These are phyloP conservation scores for Raffaelea arxii DNA, from an alignment of 2,329 filamentous ascomycete genomes.

Conservation along the genomic window DNA sequence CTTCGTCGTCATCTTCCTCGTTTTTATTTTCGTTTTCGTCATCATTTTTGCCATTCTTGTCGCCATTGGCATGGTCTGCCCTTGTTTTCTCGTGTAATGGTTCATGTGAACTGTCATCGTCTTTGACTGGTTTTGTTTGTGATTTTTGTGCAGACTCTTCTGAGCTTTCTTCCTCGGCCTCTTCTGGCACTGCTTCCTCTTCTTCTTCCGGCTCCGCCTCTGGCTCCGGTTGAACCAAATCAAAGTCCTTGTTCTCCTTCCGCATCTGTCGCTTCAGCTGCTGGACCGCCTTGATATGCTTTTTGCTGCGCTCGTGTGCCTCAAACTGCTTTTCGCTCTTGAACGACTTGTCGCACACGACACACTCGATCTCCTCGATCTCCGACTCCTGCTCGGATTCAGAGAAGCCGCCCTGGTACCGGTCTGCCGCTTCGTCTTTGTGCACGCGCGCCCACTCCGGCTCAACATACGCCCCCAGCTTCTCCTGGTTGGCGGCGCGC, in stretches of 20 bases:
- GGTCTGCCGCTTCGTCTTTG: constrained; percentile 37
- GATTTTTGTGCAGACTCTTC: neutral
- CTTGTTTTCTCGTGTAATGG: neutral
- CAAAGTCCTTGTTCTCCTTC: constrained; percentile 59
- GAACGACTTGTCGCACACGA: constrained; percentile 70
- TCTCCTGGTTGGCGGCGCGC: constrained; percentile 71
- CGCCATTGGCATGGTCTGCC: neutral
- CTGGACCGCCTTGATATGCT: constrained; percentile 80
- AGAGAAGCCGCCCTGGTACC: constrained; percentile 47
- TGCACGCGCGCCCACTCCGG: constrained; percentile 67
- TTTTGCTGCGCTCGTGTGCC: constrained; percentile 92
- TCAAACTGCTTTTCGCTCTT: constrained; percentile 88
- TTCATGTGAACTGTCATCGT: no score
- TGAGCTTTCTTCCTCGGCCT: constrained; percentile 6
- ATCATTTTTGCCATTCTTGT: neutral
- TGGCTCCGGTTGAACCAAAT: constrained; percentile 24
- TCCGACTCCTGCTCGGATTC: constrained; percentile 41
- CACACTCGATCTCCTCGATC: constrained; percentile 59
- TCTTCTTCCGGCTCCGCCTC: neutral
- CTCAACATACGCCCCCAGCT: constrained; percentile 45
- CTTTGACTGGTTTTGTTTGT: neutral
- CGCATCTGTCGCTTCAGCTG: constrained; percentile 74
- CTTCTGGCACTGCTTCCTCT: neutral
- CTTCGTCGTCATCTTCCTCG: constrained; percentile 15
- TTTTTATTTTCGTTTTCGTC: constrained; percentile 5